phyloP scores from a whole-genome alignment of 345 rosid genomes.

The Rhizophora mangle region DNA sequence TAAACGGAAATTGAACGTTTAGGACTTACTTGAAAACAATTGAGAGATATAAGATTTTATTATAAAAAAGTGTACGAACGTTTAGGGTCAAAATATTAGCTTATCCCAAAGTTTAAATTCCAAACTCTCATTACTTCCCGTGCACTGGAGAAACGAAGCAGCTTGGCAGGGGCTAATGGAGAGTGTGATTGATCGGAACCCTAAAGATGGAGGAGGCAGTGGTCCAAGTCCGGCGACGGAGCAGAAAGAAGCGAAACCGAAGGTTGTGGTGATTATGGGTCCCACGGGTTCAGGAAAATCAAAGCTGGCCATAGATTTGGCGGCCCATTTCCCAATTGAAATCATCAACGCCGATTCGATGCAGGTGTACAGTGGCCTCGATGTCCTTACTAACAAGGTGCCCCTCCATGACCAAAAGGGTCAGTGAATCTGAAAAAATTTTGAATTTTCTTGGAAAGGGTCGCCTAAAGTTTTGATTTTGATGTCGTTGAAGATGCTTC shows the following conservation, averaged over 20 bases:
- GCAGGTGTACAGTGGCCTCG: conserved; percentile 87
- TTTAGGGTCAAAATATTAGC: too few species aligned
- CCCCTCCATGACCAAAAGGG: conserved; percentile 67
- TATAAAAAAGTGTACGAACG: too few species aligned
- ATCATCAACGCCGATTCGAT: conserved; percentile 94
- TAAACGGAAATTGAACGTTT: too few species aligned
- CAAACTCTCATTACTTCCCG: too few species aligned
- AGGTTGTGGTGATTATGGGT: conserved; percentile 81
- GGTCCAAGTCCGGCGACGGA: conserved; percentile 16
- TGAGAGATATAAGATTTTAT: too few species aligned
- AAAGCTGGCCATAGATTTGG: conserved; percentile 76
- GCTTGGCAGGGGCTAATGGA: too few species aligned
- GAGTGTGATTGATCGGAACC: too few species aligned
- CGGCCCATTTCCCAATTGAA: conserved; percentile 66
- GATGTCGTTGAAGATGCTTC: neutral
- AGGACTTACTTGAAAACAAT: too few species aligned
- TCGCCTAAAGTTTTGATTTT: neutral
- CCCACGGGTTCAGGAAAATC: conserved; percentile 94
- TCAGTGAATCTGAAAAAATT: neutral
- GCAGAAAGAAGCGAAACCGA: conserved; percentile 42
- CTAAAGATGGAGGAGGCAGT: too few species aligned
- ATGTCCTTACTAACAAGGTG: conserved; percentile 85
- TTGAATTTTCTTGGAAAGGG: neutral
- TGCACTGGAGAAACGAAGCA: too few species aligned
- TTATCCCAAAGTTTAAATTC: too few species aligned